phyloP scores from a whole-genome alignment of 192 early-diverging fungal species.

The Geosiphon pyriformis region DNA sequence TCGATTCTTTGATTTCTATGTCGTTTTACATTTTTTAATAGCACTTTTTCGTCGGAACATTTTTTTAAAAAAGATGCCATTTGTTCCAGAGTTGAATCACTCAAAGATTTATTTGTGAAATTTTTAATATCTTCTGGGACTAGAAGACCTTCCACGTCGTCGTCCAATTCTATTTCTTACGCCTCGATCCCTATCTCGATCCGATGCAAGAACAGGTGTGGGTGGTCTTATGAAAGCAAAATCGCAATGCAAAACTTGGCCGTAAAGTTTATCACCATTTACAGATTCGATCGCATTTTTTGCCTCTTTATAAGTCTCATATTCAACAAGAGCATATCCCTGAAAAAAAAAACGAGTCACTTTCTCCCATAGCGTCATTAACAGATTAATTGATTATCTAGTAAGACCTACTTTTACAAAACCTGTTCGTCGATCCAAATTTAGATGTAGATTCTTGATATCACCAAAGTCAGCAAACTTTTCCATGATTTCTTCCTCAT shows the following conservation, averaged over 20 bases:
- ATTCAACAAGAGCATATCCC: constrained; percentile 94
- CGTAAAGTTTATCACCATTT: constrained; percentile 70
- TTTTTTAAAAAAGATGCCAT: no score
- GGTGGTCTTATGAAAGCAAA: constrained; percentile 81
- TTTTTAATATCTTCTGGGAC: constrained; percentile 25
- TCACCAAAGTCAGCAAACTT: constrained; percentile 87
- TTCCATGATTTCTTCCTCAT: constrained; percentile 85
- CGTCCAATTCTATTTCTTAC: constrained; percentile 17
- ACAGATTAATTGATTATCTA: no score
- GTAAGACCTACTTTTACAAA: constrained; percentile 81
- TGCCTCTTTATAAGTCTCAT: constrained; percentile 73
- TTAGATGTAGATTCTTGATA: constrained; percentile 86
- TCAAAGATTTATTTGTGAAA: not conserved
- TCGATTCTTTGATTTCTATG: no score
- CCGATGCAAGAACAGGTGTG: constrained; percentile 27
- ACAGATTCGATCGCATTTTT: constrained; percentile 67
- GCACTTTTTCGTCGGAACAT: no score
- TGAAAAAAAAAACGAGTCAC: constrained; percentile 28
- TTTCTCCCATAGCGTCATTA: not conserved
- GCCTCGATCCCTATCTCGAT: constrained; percentile 16
- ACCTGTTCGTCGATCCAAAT: constrained; percentile 90
- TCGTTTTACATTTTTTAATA: no score
- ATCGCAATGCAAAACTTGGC: constrained; percentile 66
- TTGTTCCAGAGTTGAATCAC: constrained; percentile 1
- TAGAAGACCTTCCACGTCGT: constrained; percentile 19